A percentile compares a stretch with the other conserved stretches of the same genome.
Evolutionary conservation across 2,329 filamentous ascomycete species (phyloP).

Genomic region (Ustulina deusta): DNA sequence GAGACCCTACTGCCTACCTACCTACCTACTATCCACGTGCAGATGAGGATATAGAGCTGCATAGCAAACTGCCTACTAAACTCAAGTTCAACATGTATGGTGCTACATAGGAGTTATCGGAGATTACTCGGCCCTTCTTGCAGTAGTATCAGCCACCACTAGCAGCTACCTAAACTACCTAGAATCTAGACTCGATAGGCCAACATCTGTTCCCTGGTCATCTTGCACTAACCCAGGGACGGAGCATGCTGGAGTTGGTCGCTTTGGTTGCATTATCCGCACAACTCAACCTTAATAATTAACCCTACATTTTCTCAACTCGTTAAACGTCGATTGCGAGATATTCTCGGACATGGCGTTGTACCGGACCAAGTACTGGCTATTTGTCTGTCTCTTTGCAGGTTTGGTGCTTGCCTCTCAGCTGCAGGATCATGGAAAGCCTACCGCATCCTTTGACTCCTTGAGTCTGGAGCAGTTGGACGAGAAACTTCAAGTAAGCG

Average conservation of each 20-base stretch:
- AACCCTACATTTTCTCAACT: background rate
- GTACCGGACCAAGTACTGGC: constrained; percentile 22
- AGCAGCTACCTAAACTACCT: no score
- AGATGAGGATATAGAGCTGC: no score
- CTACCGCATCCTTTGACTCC: constrained; percentile 39
- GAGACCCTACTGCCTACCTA: no score
- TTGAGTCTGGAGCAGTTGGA: constrained; percentile 76
- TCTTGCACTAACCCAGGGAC: background rate
- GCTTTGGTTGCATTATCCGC: constrained; percentile 3
- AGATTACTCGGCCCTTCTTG: constrained; percentile 26
- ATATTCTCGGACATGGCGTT: constrained; percentile 25
- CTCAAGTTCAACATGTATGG: background rate
- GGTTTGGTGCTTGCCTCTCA: constrained; percentile 35
- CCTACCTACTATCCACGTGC: no score
- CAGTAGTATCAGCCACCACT: constrained; percentile 8
- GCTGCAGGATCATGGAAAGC: constrained; percentile 17
- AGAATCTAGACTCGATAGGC: constrained; percentile 2
- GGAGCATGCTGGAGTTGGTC: background rate
- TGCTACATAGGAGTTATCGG: constrained; percentile 22
- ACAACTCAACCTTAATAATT: constrained; percentile 1
- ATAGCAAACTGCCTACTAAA: background rate
- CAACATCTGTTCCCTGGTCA: background rate
- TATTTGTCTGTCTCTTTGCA: constrained; percentile 35
- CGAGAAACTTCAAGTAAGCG: constrained; percentile 74
- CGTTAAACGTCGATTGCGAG: background rate